Conservation (phyloP, 306 rosid species). For the Chamaecrista fasciculata region DNA sequence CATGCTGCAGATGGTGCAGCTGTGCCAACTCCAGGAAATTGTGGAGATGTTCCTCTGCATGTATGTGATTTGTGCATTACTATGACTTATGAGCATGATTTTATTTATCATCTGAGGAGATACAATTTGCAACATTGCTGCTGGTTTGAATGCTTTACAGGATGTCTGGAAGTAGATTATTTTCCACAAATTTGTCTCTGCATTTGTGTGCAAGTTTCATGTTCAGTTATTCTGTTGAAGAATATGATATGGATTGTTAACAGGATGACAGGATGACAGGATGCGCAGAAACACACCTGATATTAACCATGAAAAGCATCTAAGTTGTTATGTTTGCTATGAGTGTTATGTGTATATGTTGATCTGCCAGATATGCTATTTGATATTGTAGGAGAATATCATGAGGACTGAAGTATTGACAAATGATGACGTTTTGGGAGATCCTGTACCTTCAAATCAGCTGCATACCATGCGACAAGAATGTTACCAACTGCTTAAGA, state of each 20-base stretch:
- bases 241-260: slow-evolving; percentile 8
- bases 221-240: slow-evolving; percentile 12
- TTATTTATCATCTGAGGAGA: slow-evolving; percentile 10
- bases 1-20: slow-evolving; percentile 64
- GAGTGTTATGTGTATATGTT: slow-evolving; percentile 11
- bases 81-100: neutral
- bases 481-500: slow-evolving; percentile 79
- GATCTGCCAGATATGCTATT: slow-evolving; percentile 28
- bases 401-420: slow-evolving; percentile 54
- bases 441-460: slow-evolving; percentile 78
- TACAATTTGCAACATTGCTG: slow-evolving; percentile 20
- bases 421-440: slow-evolving; percentile 91
- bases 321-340: slow-evolving; percentile 13
- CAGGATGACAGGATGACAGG: too few relatives aligned
- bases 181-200: slow-evolving; percentile 15
- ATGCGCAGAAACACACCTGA: neutral
- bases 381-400: slow-evolving; percentile 56
- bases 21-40: slow-evolving; percentile 53
- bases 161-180: slow-evolving; percentile 11
- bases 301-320: neutral
- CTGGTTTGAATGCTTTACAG: slow-evolving; percentile 20
- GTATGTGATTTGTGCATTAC: slow-evolving; percentile 39
- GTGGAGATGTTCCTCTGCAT: slow-evolving; percentile 53
- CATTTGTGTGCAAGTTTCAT: neutral
- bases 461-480: slow-evolving; percentile 66